These are phyloP conservation scores for Coemansia furcata DNA, from an alignment of 192 early-diverging fungal genomes.

Conservation along the genomic window DNA sequence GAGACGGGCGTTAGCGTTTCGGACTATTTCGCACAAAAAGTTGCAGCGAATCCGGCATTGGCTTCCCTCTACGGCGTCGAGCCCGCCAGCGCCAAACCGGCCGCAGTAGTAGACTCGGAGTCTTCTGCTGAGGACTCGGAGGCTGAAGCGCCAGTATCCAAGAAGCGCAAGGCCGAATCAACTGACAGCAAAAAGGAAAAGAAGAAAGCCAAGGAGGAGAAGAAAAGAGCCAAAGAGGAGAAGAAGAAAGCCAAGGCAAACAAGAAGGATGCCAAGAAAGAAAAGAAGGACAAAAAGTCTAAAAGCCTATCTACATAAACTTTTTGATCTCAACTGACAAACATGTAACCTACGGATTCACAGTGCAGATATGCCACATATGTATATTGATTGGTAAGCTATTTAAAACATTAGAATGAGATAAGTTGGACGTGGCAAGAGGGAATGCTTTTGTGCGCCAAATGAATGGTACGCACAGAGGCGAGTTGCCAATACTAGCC, in stretches of 20 bases:
- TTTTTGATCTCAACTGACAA: neutral
- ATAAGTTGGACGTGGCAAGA: constrained; percentile 11
- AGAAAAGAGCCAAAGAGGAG: constrained; percentile 6
- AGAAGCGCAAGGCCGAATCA: constrained; percentile 39
- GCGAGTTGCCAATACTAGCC: constrained; percentile 20
- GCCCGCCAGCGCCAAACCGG: neutral
- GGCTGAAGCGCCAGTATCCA: constrained; percentile 11
- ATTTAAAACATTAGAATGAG: constrained; percentile 6
- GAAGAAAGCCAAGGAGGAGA: constrained; percentile 34
- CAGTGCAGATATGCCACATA: neutral
- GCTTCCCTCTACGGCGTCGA: constrained; percentile 32
- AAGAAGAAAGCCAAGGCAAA: constrained; percentile 26
- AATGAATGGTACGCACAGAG: constrained; percentile 14
- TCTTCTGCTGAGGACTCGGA: constrained; percentile 10
- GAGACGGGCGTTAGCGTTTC: constrained; percentile 27
- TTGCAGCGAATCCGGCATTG: constrained; percentile 35
- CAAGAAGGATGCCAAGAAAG: constrained; percentile 35
- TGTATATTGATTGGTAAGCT: neutral
- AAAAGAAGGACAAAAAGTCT: constrained; percentile 49
- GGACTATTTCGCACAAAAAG: constrained; percentile 50
- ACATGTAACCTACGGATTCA: neutral
- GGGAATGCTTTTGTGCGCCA: constrained; percentile 9
- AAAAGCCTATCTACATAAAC: constrained; percentile 5
- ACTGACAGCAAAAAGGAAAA: constrained; percentile 36
- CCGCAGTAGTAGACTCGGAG: neutral